phyloP scores from a whole-genome alignment of 495 filamentous ascomycete species.

The Tuber melanosporum region DNA sequence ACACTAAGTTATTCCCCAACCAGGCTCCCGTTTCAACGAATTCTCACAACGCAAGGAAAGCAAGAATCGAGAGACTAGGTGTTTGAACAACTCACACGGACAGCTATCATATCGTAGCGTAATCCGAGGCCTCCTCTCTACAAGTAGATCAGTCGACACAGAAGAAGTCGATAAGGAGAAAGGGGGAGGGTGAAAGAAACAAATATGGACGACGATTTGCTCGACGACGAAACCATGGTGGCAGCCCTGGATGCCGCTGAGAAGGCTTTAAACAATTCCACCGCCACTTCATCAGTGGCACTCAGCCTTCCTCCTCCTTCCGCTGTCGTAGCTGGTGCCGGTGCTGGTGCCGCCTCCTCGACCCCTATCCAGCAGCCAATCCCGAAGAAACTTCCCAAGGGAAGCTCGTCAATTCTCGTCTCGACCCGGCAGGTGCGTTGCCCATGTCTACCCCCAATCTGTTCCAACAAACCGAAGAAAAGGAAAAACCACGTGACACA shows the following conservation, averaged over 20 bases:
- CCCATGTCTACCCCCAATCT: not conserved
- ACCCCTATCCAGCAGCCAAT: constrained; percentile 57
- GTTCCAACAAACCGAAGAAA: not conserved
- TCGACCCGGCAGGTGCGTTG: constrained; percentile 49
- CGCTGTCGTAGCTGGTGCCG: not conserved
- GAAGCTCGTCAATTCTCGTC: constrained; percentile 59
- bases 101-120: constrained; percentile 15
- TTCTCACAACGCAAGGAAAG: not conserved
- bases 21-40: constrained; percentile 1
- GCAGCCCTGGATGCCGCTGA: constrained; percentile 44
- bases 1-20: not conserved
- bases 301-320: constrained; percentile 1
- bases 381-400: constrained; percentile 58
- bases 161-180: not conserved
- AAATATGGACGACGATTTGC: constrained; percentile 48
- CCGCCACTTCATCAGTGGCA: constrained; percentile 3
- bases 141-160: constrained; percentile 12
- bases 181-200: not conserved
- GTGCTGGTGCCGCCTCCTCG: constrained; percentile 9
- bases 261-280: constrained; percentile 14
- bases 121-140: constrained; percentile 8
- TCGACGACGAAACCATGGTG: constrained; percentile 40
- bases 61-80: not conserved
- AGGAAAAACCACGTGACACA: not conserved
- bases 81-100: constrained; percentile 7